Percentiles rank a stretch among this genome's conserved stretches.
phyloP scores from a whole-genome alignment of 805 yeast genomes.

The Spathaspora sp. region DNA sequence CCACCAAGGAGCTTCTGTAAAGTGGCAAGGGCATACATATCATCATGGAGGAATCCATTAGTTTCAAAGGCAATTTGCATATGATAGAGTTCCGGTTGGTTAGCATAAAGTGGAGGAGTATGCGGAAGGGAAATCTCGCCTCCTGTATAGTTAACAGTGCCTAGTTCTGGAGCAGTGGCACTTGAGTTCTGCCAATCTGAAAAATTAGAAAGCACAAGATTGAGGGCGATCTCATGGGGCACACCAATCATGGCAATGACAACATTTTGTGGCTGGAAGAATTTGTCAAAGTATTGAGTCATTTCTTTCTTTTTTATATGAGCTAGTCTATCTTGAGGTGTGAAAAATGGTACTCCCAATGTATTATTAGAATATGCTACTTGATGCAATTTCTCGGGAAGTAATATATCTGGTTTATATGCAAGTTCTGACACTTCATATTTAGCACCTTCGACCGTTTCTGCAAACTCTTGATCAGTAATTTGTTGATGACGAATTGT shows the following conservation, averaged over 20 bases:
- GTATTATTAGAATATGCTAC: slow-evolving; percentile 73
- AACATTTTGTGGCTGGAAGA: slow-evolving; percentile 75
- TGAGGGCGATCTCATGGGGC: slow-evolving; percentile 62
- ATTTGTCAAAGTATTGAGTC: slow-evolving; percentile 54
- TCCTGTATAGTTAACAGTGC: slow-evolving; percentile 60
- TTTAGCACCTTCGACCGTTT: slow-evolving; percentile 56
- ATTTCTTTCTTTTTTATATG: slow-evolving; percentile 51
- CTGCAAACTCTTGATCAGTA: slow-evolving; percentile 61
- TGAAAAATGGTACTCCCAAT: slow-evolving; percentile 80
- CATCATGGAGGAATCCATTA: slow-evolving; percentile 75
- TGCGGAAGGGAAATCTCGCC: slow-evolving; percentile 38
- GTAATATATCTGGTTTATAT: slow-evolving; percentile 75
- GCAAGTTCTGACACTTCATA: slow-evolving; percentile 83
- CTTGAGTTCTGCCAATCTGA: slow-evolving; percentile 49
- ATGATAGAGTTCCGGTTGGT: slow-evolving; percentile 77
- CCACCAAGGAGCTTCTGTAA: slow-evolving; percentile 91
- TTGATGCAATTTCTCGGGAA: slow-evolving; percentile 88
- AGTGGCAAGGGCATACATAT: slow-evolving; percentile 85
- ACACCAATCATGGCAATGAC: slow-evolving; percentile 90
- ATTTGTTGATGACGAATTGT: slow-evolving; percentile 72
- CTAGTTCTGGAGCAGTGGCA: slow-evolving; percentile 30
- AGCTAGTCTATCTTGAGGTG: slow-evolving; percentile 68
- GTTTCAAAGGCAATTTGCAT: slow-evolving; percentile 89
- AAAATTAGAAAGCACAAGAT: slow-evolving; percentile 57
- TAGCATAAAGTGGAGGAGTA: slow-evolving; percentile 37